phyloP scores from a whole-genome alignment of 2,329 filamentous ascomycete genomes.

The Triangularia verruculosa region DNA sequence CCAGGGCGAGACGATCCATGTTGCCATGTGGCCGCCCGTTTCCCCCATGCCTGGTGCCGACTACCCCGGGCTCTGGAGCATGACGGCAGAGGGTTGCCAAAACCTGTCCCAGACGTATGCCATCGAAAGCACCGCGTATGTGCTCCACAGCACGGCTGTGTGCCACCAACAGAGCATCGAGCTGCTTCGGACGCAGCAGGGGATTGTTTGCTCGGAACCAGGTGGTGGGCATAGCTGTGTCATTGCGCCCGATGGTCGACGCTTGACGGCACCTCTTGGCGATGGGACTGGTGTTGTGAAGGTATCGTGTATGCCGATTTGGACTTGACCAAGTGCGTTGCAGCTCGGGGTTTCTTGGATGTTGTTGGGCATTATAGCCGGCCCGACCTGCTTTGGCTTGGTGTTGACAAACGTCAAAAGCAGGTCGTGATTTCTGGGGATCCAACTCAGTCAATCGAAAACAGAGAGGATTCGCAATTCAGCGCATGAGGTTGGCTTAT shows the following conservation, averaged over 20 bases:
- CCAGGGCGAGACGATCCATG: constrained; percentile 46
- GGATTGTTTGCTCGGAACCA: constrained; percentile 37
- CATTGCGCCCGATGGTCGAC: constrained; percentile 25
- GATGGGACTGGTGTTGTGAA: constrained; percentile 28
- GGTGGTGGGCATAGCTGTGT: constrained; percentile 27
- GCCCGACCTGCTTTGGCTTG: constrained; percentile 51
- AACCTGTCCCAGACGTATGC: constrained; percentile 53
- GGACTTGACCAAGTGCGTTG: constrained; percentile 35
- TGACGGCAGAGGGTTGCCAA: constrained; percentile 37
- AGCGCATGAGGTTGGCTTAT: too few relatives aligned
- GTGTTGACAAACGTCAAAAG: constrained; percentile 27
- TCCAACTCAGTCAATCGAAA: neutral
- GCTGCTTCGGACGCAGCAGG: constrained; percentile 40
- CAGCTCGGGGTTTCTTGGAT: constrained; percentile 44
- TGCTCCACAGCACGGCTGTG: constrained; percentile 51
- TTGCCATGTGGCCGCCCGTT: constrained; percentile 45
- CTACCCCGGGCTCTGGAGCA: constrained; percentile 31
- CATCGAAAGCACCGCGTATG: constrained; percentile 53
- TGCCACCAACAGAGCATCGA: constrained; percentile 44
- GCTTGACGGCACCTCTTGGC: constrained; percentile 19
- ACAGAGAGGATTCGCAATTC: too few relatives aligned
- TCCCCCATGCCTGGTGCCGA: constrained; percentile 12
- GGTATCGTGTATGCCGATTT: constrained; percentile 39
- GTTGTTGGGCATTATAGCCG: constrained; percentile 48
- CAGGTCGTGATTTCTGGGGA: constrained; percentile 13